Percentiles rank a stretch among this genome's conserved stretches.
phyloP scores from a whole-genome alignment of 2,329 filamentous ascomycete genomes.

The Daldinia eschscholtzii region DNA sequence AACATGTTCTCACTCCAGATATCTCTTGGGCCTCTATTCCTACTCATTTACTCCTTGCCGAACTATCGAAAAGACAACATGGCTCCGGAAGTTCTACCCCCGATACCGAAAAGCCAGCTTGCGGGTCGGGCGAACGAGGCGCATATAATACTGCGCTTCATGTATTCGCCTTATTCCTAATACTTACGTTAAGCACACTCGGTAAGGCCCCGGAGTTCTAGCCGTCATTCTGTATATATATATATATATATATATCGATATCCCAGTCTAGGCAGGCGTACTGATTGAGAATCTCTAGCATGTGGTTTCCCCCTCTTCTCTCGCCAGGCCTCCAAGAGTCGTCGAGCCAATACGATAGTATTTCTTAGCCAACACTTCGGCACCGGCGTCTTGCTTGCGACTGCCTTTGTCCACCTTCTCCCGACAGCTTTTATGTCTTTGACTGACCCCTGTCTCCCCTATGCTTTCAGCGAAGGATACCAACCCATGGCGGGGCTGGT shows the following conservation, averaged over 20 bases:
- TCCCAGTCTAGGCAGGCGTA: constrained; percentile 6
- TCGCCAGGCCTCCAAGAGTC: constrained; percentile 67
- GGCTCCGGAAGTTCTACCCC: constrained; percentile 51
- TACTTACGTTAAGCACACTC: constrained; percentile 70
- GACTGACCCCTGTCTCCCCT: constrained; percentile 78
- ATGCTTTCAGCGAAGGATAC: constrained; percentile 84
- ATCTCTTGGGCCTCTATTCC: constrained; percentile 63
- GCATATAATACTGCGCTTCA: constrained; percentile 76
- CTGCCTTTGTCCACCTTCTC: constrained; percentile 83
- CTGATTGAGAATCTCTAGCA: constrained; percentile 56
- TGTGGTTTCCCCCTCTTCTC: constrained; percentile 77
- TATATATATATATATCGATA: too few species aligned
- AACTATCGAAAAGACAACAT: constrained; percentile 62
- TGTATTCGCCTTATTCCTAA: constrained; percentile 75
- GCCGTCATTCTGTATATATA: not conserved
- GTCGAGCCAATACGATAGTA: constrained; percentile 70
- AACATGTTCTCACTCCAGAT: constrained; percentile 46
- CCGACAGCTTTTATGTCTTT: constrained; percentile 76
- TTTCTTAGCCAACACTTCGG: constrained; percentile 81
- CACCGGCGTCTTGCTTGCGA: constrained; percentile 87
- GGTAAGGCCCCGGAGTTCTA: constrained; percentile 56
- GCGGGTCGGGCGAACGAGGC: constrained; percentile 65
- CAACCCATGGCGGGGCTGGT: constrained; percentile 83
- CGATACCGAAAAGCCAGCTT: constrained; percentile 60
- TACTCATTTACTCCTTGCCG: constrained; percentile 65